Evolutionary conservation across 2,329 filamentous ascomycete species (phyloP).

Genomic region (Botrytis pseudocinerea): DNA sequence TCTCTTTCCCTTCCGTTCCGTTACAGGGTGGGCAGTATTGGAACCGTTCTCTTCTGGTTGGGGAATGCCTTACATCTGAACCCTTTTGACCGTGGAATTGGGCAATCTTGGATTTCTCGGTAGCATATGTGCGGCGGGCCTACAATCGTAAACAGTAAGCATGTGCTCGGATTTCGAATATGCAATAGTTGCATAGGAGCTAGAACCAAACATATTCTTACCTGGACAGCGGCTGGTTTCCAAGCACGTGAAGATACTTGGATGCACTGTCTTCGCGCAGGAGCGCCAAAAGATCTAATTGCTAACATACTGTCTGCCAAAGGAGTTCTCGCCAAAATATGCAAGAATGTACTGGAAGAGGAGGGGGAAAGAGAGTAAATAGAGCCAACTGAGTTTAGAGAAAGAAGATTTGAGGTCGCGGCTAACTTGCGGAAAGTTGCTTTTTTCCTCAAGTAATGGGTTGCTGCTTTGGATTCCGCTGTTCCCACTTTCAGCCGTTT

Average conservation of each 20-base stretch:
- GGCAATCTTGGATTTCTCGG: constrained; percentile 68
- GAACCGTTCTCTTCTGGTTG: constrained; percentile 24
- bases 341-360: constrained; percentile 7
- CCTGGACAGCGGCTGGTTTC: constrained; percentile 55
- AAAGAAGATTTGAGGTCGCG: constrained; percentile 26
- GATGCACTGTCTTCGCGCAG: constrained; percentile 76
- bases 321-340: constrained; percentile 12
- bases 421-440: constrained; percentile 25
- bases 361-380: constrained; percentile 25
- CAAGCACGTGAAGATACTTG: constrained; percentile 63
- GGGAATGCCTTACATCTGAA: constrained; percentile 66
- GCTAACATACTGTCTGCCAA: constrained; percentile 70
- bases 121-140: constrained; percentile 65
- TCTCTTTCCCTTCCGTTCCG: constrained; percentile 26
- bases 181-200: constrained; percentile 25
- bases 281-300: constrained; percentile 73
- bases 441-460: constrained; percentile 27
- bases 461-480: constrained; percentile 20
- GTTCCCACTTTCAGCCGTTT: constrained; percentile 24
- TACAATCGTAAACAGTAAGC: constrained; percentile 39
- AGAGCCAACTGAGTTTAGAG: constrained; percentile 25
- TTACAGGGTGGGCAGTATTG: neutral
- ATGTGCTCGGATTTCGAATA: constrained; percentile 15
- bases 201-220: constrained; percentile 44
- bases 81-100: constrained; percentile 93